These are phyloP conservation scores for Leccinum disarticulatum DNA, from an alignment of 768 basidiomycete species.

Conservation along the genomic window DNA sequence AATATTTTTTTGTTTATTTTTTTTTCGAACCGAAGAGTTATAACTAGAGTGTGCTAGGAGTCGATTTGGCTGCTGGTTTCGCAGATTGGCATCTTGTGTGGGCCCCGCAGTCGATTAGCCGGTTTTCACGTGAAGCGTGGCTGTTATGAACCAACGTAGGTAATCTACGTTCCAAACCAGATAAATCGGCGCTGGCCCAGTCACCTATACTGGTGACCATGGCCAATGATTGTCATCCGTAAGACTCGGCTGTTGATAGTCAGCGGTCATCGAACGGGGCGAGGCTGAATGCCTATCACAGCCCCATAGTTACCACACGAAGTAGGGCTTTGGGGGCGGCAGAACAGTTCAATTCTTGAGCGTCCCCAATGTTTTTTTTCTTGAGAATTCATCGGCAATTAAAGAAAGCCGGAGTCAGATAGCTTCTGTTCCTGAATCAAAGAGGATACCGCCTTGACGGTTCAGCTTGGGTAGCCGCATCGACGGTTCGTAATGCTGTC, in stretches of 20 bases:
- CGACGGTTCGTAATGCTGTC: no score
- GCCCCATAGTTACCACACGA: background rate
- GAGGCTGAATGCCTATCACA: background rate
- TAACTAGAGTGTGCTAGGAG: background rate
- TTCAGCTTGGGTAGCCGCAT: no score
- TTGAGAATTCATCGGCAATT: background rate
- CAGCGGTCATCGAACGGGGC: background rate
- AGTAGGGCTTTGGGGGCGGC: background rate
- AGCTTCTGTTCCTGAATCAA: background rate
- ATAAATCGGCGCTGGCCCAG: background rate
- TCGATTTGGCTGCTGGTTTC: background rate
- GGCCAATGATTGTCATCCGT: background rate
- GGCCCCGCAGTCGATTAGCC: background rate
- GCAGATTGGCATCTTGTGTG: no score
- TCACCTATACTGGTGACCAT: background rate
- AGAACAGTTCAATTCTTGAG: background rate
- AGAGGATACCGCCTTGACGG: no score
- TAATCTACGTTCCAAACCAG: background rate
- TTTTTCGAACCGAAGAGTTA: no score
- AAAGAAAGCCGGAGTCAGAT: background rate
- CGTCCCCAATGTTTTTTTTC: background rate
- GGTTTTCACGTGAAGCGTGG: background rate
- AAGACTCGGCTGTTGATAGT: background rate
- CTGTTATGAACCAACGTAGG: background rate
- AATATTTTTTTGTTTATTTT: no score